Percentiles rank a stretch among this genome's conserved stretches.
Evolutionary conservation across 2,329 filamentous ascomycete species (phyloP).

Genomic region (Arthrobotrys musiformis): DNA sequence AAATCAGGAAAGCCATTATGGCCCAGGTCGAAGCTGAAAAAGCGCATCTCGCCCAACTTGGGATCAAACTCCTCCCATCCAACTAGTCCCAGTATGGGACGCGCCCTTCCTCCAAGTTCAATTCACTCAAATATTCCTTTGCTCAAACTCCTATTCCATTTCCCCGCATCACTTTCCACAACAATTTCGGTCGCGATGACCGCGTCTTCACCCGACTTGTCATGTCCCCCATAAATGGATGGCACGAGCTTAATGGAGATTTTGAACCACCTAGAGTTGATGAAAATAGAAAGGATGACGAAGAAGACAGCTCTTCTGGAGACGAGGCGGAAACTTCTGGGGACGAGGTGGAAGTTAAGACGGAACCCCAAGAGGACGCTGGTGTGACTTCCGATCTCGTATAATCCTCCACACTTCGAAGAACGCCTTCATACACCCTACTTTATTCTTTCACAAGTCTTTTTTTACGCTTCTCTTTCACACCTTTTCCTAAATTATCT

Average conservation of each 20-base stretch:
- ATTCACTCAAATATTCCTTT: not conserved
- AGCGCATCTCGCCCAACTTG: constrained; percentile 14
- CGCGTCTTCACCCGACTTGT: not conserved
- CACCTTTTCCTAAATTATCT: not conserved
- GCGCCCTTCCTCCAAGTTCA: not conserved
- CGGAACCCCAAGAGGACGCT: not conserved
- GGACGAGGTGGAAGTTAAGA: not conserved
- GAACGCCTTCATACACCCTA: not conserved
- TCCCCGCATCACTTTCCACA: not conserved
- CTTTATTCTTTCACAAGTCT: not conserved
- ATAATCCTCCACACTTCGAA: not conserved
- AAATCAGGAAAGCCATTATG: constrained; percentile 29
- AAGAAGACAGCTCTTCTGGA: too few species aligned
- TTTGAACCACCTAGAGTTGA: not conserved
- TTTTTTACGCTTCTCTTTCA: not conserved
- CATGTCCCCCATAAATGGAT: not conserved
- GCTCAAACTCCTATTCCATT: not conserved
- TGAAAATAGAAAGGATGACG: not conserved
- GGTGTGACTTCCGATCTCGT: not conserved
- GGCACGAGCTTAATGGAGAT: not conserved
- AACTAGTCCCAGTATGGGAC: constrained; percentile 28
- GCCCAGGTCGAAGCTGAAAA: constrained; percentile 34
- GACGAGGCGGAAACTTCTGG: not conserved
- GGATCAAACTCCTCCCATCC: constrained; percentile 17
- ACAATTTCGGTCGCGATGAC: not conserved